phyloP scores from a whole-genome alignment of 2,329 filamentous ascomycete genomes.

The Apiospora aurea region DNA sequence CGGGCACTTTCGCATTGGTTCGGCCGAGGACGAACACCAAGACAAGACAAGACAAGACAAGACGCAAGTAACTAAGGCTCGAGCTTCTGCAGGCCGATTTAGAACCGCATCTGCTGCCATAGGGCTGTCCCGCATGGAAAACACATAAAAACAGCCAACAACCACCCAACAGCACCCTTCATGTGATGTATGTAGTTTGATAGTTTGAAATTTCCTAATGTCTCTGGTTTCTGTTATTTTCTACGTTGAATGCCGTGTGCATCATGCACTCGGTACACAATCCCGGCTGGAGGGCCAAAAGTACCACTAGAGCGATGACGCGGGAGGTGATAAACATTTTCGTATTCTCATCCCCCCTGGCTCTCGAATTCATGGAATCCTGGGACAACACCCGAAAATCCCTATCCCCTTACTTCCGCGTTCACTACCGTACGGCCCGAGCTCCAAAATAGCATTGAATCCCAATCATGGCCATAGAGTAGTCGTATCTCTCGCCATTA shows the following conservation, averaged over 20 bases:
- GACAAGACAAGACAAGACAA: neutral
- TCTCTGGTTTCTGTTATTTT: neutral
- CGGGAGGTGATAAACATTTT: constrained; percentile 6
- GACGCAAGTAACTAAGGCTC: neutral
- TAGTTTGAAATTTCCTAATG: neutral
- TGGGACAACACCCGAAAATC: neutral
- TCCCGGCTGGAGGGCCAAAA: no score
- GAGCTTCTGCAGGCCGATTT: constrained; percentile 17
- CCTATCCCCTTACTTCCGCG: neutral
- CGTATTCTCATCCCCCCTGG: neutral
- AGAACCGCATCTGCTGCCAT: neutral
- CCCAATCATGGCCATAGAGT: constrained; percentile 3
- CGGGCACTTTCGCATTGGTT: neutral
- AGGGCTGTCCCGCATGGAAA: neutral
- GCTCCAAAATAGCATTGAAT: neutral
- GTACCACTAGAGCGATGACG: neutral
- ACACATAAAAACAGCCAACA: neutral
- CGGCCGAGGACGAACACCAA: constrained; percentile 5
- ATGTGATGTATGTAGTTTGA: neutral
- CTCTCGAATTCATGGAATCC: neutral
- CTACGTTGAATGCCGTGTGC: neutral
- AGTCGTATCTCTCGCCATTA: neutral
- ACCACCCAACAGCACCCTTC: neutral
- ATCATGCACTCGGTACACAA: no score
- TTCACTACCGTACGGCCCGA: neutral